phyloP scores from a whole-genome alignment of 2,329 filamentous ascomycete species.

The Raffaelea deltoideospora region DNA sequence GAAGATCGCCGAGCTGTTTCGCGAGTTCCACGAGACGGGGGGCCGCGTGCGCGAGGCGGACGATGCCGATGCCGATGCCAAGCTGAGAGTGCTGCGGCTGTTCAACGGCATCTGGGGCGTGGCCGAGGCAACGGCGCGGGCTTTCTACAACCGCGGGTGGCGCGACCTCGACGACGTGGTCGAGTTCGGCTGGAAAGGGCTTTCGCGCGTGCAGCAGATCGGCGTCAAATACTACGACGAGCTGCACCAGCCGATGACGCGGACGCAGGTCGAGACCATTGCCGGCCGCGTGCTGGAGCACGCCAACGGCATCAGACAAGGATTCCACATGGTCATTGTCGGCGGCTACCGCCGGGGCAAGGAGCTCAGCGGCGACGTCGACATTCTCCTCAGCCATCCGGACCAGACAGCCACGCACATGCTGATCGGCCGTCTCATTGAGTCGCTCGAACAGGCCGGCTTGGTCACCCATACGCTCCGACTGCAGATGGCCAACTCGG shows the following conservation, averaged over 20 bases:
- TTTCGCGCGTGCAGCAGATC: slow-evolving; percentile 78
- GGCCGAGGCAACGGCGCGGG: slow-evolving; percentile 61
- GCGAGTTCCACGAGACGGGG: slow-evolving; percentile 53
- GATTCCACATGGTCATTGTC: slow-evolving; percentile 46
- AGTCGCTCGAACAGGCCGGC: slow-evolving; percentile 48
- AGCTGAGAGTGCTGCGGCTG: slow-evolving; percentile 44
- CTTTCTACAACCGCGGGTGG: slow-evolving; percentile 73
- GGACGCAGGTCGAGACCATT: slow-evolving; percentile 59
- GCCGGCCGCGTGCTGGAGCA: slow-evolving; percentile 46
- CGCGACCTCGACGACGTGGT: slow-evolving; percentile 73
- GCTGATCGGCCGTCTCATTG: slow-evolving; percentile 60
- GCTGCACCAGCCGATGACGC: slow-evolving; percentile 55
- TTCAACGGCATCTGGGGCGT: slow-evolving; percentile 94
- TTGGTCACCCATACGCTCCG: slow-evolving; percentile 74
- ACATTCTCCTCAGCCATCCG: slow-evolving; percentile 69
- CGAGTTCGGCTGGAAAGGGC: slow-evolving; percentile 60
- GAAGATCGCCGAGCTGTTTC: slow-evolving; percentile 65
- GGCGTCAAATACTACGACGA: slow-evolving; percentile 91
- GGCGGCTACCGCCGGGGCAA: slow-evolving; percentile 77
- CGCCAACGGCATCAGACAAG: slow-evolving; percentile 33
- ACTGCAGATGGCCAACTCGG: slow-evolving; percentile 53
- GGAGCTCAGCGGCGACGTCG: slow-evolving; percentile 60
- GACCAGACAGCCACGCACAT: slow-evolving; percentile 51
- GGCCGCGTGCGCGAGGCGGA: slow-evolving; percentile 43
- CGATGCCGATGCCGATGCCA: slow-evolving; percentile 47